Percentiles rank a stretch among this genome's conserved stretches.
phyloP scores from a whole-genome alignment of 352 stramenopile species.

The Pythium insidiosum region DNA sequence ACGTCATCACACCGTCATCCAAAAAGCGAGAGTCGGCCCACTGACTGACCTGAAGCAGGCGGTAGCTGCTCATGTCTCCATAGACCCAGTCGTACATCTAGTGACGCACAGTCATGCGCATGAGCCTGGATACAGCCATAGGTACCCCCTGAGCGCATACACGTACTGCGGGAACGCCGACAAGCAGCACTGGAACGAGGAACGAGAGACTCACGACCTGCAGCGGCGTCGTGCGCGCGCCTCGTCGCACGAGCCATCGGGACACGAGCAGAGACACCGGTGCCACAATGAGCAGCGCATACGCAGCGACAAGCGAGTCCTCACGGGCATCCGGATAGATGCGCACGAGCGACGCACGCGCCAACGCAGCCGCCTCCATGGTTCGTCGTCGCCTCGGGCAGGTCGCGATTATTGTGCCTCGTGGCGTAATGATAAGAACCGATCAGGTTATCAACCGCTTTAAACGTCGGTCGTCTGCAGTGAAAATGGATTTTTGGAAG shows the following conservation, averaged over 20 bases:
- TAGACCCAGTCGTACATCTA: conserved; percentile 16
- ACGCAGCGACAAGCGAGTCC: conserved; percentile 31
- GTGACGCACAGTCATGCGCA: background rate
- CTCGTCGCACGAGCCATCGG: conserved; percentile 21
- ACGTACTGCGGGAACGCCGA: conserved; percentile 30
- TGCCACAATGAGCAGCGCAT: conserved; percentile 36
- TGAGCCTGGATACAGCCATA: background rate
- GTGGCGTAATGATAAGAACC: too few relatives aligned
- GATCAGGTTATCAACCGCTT: too few relatives aligned
- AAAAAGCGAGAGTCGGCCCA: background rate
- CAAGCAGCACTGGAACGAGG: conserved; percentile 25
- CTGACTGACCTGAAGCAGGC: conserved; percentile 5
- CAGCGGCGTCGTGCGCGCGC: conserved; percentile 30
- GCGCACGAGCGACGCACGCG: conserved; percentile 1
- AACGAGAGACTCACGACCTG: conserved; percentile 38
- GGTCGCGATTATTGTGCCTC: too few relatives aligned
- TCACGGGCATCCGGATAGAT: conserved; percentile 32
- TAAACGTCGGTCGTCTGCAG: too few relatives aligned
- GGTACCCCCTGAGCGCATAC: background rate
- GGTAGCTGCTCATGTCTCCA: conserved; percentile 17
- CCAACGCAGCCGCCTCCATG: too few relatives aligned
- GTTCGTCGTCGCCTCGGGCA: too few relatives aligned
- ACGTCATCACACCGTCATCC: too few relatives aligned
- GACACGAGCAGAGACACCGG: conserved; percentile 27
- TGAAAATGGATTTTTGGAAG: too few relatives aligned